Conservation (phyloP, 805 yeast genomes). For the Myxozyma vanderwaltii region DNA sequence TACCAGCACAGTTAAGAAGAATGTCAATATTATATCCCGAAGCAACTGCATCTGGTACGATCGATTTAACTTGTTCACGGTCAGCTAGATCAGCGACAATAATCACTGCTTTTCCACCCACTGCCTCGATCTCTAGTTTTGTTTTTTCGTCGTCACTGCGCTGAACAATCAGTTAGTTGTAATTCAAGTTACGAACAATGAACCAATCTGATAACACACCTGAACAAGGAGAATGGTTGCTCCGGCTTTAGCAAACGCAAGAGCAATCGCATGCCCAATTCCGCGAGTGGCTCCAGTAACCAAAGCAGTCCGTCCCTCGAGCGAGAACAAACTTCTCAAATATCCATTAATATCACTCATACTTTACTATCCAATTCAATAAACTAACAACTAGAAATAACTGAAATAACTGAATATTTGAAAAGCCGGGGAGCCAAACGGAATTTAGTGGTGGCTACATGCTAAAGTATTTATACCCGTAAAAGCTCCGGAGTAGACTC, state of each 20-base stretch:
- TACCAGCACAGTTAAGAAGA: slow-evolving; percentile 51
- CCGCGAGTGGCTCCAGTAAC: slow-evolving; percentile 62
- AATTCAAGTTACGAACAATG: not conserved
- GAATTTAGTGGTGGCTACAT: not conserved
- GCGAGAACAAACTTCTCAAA: slow-evolving; percentile 40
- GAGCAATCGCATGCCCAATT: slow-evolving; percentile 56
- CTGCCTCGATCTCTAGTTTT: slow-evolving; percentile 37
- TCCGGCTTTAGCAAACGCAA: slow-evolving; percentile 56
- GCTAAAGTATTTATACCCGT: not conserved
- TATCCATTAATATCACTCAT: slow-evolving; percentile 15
- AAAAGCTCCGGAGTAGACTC: not conserved
- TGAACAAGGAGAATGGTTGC: slow-evolving; percentile 48
- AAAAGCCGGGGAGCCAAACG: too few species aligned
- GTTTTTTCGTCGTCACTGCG: slow-evolving; percentile 35
- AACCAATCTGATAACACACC: slow-evolving; percentile 11
- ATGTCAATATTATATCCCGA: slow-evolving; percentile 45
- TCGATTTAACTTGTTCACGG: slow-evolving; percentile 39
- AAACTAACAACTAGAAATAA: too few species aligned
- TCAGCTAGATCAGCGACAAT: slow-evolving; percentile 38
- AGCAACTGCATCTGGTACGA: slow-evolving; percentile 41
- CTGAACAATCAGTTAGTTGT: slow-evolving; percentile 7
- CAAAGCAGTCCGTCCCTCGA: slow-evolving; percentile 48
- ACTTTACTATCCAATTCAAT: too few species aligned
- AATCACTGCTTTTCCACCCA: slow-evolving; percentile 39
- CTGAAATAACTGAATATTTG: too few species aligned